Base-by-base conservation (phyloP, 140 eudicot genomes). In the Stevia rebaudiana region DNA sequence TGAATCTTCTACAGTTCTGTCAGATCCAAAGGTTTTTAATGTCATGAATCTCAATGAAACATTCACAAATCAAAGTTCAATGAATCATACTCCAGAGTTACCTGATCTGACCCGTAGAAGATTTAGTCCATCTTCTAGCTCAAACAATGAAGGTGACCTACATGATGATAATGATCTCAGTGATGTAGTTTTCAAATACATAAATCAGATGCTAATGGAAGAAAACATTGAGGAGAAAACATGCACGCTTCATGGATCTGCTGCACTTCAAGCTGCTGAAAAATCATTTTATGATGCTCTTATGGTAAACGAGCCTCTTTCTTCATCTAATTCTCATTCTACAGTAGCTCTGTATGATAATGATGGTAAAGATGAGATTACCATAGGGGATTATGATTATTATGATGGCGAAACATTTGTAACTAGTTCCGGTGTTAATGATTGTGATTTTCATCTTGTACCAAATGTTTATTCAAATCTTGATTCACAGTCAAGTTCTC, bases 201-300 rank as follows among this genome's bases (percentile, higher is more conserved):
- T 90, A 47, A 84, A 72, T 67, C 86, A 84, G 77, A 85, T 90
- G 74, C 95, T 90, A 9, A 90, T 90, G 97, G 97, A 90, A 78
- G 95, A 90, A 63, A 83, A 90, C 65, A 84, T 79, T 46, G 95
- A 80, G 59, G 95, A 86, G 43, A 84, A 82, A 74, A 72, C 82
- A 5, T 80, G 86, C 36, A 74, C 79, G 79, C 70, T 84, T 67
- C 90, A 90, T 30, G 94, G 71, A 31, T 83, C 97, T 48, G 88
- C 95, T 11, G 97, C 94, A 35, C 90, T 90, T 71, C 82, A 74
- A 74, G 97, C 95, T 0, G 87, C 95, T 0, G 97, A 90, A 46
- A 90, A 78, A 65, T 86, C 97, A 0, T 79, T 90, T 40, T 86
- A 81, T 36, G 95, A 90, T 35, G 97, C 62, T 61, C 80, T 90